Conservation (phyloP, 108 stramenopile genomes). For the Pseudonitzschia delicatissima region DNA sequence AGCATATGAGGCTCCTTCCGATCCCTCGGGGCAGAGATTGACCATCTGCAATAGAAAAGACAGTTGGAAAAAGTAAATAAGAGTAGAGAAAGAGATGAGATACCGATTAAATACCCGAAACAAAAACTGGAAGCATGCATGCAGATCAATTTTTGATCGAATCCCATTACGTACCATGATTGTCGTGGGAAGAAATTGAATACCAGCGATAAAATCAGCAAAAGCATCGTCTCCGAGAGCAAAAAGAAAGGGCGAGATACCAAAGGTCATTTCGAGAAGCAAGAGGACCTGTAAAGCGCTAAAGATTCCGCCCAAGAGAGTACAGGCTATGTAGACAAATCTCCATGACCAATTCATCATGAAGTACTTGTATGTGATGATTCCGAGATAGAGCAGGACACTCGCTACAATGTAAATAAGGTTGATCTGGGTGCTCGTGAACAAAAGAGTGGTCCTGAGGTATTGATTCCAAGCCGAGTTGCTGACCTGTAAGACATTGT, state of each 20-base stretch:
- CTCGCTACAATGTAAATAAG: constrained; percentile 61
- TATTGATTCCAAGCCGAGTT: constrained; percentile 86
- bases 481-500: constrained; percentile 84
- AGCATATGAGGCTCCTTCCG: constrained; percentile 82
- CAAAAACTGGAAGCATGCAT: too few species aligned
- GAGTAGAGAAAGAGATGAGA: too few species aligned
- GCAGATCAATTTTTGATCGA: too few species aligned
- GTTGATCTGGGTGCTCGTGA: constrained; percentile 76
- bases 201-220: constrained; percentile 68
- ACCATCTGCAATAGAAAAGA: too few species aligned
- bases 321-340: constrained; percentile 70
- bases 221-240: constrained; percentile 86
- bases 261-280: constrained; percentile 78
- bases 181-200: constrained; percentile 52
- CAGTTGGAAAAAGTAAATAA: too few species aligned
- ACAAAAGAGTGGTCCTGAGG: constrained; percentile 57
- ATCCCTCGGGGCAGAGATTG: constrained; percentile 68
- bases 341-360: constrained; percentile 83
- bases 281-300: constrained; percentile 70
- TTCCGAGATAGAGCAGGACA: constrained; percentile 72
- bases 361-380: constrained; percentile 80
- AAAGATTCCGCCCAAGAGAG: constrained; percentile 71
- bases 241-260: constrained; percentile 68
- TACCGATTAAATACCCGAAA: too few species aligned
- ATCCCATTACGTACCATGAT: constrained; percentile 37